Conservation (phyloP, 805 yeast species). For the Wickerhamomyces ciferrii region DNA sequence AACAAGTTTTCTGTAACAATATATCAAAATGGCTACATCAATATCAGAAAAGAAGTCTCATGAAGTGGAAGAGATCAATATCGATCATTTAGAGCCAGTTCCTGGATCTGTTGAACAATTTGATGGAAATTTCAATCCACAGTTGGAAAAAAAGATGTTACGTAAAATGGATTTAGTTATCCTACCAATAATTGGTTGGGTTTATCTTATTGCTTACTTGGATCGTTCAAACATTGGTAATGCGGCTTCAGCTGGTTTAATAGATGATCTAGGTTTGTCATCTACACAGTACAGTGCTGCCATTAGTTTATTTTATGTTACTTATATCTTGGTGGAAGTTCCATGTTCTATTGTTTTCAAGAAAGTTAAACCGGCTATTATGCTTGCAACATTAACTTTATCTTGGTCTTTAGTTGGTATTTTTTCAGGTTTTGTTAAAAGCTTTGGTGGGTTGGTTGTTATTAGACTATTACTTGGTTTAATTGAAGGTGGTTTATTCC, state of each 20-base stretch:
- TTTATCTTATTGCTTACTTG: conserved; percentile 29
- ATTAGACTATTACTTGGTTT: conserved; percentile 37
- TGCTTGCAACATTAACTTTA: background rate
- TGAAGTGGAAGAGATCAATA: too few relatives aligned
- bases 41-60: too few relatives aligned
- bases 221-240: conserved; percentile 43
- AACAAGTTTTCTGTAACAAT: too few relatives aligned
- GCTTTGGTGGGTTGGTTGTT: conserved; percentile 29
- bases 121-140: too few relatives aligned
- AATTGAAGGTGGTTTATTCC: conserved; percentile 38
- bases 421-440: conserved; percentile 26
- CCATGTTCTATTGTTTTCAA: conserved; percentile 3
- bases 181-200: conserved; percentile 25
- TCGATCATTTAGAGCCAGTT: too few relatives aligned
- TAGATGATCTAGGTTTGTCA: conserved; percentile 21
- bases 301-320: conserved; percentile 30
- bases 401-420: conserved; percentile 23
- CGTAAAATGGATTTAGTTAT: conserved; percentile 24
- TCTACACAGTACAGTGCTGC: conserved; percentile 26
- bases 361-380: conserved; percentile 1
- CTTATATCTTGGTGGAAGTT: conserved; percentile 24
- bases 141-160: conserved; percentile 1
- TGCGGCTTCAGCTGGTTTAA: conserved; percentile 37
- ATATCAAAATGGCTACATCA: too few relatives aligned
- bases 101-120: too few relatives aligned